Evolutionary conservation across 1,284 basidiomycete species (phyloP), one percentile per base, ranked within the genome.

Genomic region (Ganoderma meredithae): DNA sequence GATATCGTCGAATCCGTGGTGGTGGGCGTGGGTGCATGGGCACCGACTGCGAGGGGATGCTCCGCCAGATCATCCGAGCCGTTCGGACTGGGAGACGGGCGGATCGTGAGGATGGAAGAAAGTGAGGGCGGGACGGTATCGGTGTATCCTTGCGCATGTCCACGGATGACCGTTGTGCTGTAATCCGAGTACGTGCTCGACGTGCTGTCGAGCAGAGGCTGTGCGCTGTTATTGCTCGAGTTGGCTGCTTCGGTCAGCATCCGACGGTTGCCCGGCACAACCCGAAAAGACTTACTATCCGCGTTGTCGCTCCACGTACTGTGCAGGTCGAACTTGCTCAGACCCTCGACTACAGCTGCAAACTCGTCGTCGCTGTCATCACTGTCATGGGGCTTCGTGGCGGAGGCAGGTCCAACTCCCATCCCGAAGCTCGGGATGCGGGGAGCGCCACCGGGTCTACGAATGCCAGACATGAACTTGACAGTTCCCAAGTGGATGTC

Each of bases 351-450:
- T 10, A 90, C 89, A 66, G 92, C 86, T 71, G 86, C 83, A 17
- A 95, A 84, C 74, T 93, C 93, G 19, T 91, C 91, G 65, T 92
- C 91, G 67, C 89, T 90, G 60, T 88, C 86, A 60, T 90, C 89
- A 39, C 84, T 79, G 79, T 86, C 78, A 69, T 81, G 78, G 69
- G 81, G 75, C 53, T 66, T 74, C 52, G 65, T 27, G n/a, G 69
- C 73, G n/a, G 69, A 73, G 62, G 90, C 87, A 67, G 88, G 87
- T 10, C 84, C 92, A 47, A 93, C 83, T 25, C 90, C 92, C 81
- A 90, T 82, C 0, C 93, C 93, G 77, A 96, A 97, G 80, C 93
- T 95, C 0, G 95, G 95, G 68, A 97, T 93, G 22, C 94, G 84
- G 13, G 91, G 93, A 0, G 85, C 88, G 0, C 82, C 79, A 31